Conservation (phyloP, 495 filamentous ascomycete species). For the Friedmanniomyces endolithicus region DNA sequence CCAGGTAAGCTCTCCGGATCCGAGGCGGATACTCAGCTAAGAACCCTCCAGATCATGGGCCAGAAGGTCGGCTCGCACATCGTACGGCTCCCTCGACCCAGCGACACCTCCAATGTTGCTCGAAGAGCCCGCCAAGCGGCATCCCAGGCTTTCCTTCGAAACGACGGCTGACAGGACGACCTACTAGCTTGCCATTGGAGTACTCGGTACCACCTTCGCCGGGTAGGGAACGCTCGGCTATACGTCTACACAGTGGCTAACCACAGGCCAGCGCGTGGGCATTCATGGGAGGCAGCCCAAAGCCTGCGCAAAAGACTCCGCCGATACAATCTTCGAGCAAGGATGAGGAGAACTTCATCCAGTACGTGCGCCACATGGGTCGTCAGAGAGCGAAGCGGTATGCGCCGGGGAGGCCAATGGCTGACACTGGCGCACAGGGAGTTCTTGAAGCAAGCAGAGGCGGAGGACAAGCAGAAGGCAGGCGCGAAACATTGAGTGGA, state of each 20-base stretch:
- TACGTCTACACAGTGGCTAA: too few relatives aligned
- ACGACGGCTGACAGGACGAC: neutral
- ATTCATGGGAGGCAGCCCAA: constrained; percentile 49
- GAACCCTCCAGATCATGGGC: neutral
- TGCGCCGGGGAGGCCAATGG: too few relatives aligned
- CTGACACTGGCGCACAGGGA: constrained; percentile 17
- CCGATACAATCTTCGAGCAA: constrained; percentile 78
- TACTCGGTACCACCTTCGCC: constrained; percentile 55
- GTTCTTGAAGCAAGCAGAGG: constrained; percentile 24
- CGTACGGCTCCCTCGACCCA: constrained; percentile 47
- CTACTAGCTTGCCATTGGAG: constrained; percentile 71
- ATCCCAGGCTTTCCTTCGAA: neutral
- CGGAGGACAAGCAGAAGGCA: constrained; percentile 42
- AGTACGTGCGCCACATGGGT: constrained; percentile 44
- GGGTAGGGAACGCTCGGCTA: constrained; percentile 21
- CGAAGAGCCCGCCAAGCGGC: constrained; percentile 2
- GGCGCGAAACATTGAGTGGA: constrained; percentile 48
- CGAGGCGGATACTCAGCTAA: neutral
- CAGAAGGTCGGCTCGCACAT: constrained; percentile 78
- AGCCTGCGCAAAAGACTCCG: constrained; percentile 47
- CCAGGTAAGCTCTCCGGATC: constrained; percentile 63
- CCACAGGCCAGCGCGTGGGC: constrained; percentile 28
- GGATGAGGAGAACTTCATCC: constrained; percentile 95
- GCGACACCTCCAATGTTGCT: neutral
- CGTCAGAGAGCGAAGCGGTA: neutral